Base-by-base conservation (phyloP, 2,329 filamentous ascomycete genomes). In the Aspergillus cejpii region DNA sequence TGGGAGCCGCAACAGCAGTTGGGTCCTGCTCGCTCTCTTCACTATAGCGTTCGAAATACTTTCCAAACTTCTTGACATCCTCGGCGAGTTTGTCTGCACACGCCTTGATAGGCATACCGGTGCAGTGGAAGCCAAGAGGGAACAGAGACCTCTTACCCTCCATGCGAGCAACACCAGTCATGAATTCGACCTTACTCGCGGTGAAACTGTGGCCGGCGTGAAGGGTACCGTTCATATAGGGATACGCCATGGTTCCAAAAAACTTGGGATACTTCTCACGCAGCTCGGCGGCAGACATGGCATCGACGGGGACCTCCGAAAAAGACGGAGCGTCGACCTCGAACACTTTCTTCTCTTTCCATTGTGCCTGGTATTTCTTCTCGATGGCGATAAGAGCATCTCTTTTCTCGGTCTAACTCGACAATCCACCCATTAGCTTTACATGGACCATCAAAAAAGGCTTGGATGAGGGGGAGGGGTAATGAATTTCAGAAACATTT, bases 81-180 rank as follows among this genome's bases (percentile, higher is more conserved):
- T 87, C 82, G 47, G 84, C 81, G 37, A 98, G 80, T 75, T 97
- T 97, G 74, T 98, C 91, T 43, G 92, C 89, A 61, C 87, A 94
- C 5, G 92, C 90, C 71, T 96, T 96, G 75, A 98, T 98, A 37
- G 90, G 89, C 84, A 98, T 94, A 58, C 92, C 92, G 0, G 91
- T 97, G 71, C 85, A 88, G 75, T 98, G 92, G 74, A 89, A 98
- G 24, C 91, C 92, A 62, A 92, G 84, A 45, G 92, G 92, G 66
- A 92, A 96, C 42, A 97, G 75, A 45, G 84, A 77, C 42, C 84
- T 78, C 74, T 91, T 91, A 61, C 92, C 92, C 66, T 89, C 81
- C 87, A 97, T 94, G 44, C 91, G 79, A 37, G 85, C 84, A 63
- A 88, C 90, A 34, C 91, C 88, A 19, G 85, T 80, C 46, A 83